Conservation (phyloP, 2,329 filamentous ascomycete species). For the Sporothrix luriei region DNA sequence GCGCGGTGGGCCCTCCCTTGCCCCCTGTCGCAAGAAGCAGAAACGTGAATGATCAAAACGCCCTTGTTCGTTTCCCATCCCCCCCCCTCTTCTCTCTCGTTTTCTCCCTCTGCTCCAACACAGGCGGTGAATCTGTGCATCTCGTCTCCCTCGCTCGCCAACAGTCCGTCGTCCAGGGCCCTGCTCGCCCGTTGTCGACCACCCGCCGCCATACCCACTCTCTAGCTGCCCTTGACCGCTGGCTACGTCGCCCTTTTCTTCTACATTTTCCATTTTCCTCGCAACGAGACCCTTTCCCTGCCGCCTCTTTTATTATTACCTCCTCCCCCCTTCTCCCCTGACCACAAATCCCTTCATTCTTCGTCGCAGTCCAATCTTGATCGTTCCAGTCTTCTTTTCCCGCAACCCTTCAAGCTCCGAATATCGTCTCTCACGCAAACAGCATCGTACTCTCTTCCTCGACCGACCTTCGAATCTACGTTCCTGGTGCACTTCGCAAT, state of each 20-base stretch:
- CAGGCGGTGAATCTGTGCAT: constrained; percentile 13
- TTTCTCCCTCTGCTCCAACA: neutral
- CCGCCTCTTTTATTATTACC: constrained; percentile 25
- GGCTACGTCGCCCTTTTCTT: constrained; percentile 16
- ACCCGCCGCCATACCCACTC: neutral
- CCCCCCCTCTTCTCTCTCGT: neutral
- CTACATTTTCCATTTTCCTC: constrained; percentile 17
- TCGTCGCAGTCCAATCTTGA: constrained; percentile 24
- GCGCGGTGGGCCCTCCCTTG: constrained; percentile 25
- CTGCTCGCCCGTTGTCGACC: constrained; percentile 19
- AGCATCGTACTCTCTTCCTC: neutral
- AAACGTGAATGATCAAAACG: constrained; percentile 19
- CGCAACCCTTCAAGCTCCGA: neutral
- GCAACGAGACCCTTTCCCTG: constrained; percentile 7
- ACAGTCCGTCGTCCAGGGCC: constrained; percentile 5
- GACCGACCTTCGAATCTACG: neutral
- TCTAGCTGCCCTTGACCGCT: constrained; percentile 16
- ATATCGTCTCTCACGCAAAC: neutral
- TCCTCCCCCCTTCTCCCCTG: constrained; percentile 29
- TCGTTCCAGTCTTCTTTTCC: constrained; percentile 23
- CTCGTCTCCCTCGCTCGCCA: constrained; percentile 16
- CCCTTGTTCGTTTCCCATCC: constrained; percentile 18
- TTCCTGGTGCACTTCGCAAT: constrained; percentile 14
- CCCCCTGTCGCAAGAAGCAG: constrained; percentile 27
- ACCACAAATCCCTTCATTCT: constrained; percentile 32